Evolutionary conservation across 495 filamentous ascomycete genomes (phyloP), one percentile per base, ranked within the genome.

Genomic region (Copromyces sp.): DNA sequence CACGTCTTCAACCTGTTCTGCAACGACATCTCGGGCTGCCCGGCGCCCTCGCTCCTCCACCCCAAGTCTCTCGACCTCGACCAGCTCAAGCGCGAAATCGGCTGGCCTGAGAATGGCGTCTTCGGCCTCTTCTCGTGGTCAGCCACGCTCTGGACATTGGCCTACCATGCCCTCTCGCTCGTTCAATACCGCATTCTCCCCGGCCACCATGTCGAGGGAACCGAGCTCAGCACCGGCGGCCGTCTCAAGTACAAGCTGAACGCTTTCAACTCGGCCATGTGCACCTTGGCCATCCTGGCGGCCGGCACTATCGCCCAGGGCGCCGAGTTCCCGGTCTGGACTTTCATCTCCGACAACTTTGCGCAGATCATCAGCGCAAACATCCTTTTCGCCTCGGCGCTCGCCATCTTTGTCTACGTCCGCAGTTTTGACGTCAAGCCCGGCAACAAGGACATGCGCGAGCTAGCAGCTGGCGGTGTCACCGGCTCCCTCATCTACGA

Each of bases 21-120:
- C 86, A 98, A 97, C 79, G 95, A 97, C 78, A 81, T 94, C 73
- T 89, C 93, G 38, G 95, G 96, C 70, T 98, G 96, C 76, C 96
- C 95, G 14, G 89, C 92, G 8, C 93, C 94, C 9, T 94, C 91
- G n/a, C 84, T 95, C 37, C 87, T 97, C 68, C 85, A 87, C 70
- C 94, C 94, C 40, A 90, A 87, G 61, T 89, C 88, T 32, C 83
- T 97, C 41, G 87, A 87, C 42, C 83, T 94, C 69, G 87, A 90
- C 16, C 84, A 87, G 76, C 82, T 97, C 77, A 95, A 94, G 80
- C 72, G 82, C 47, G 94, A 97, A 75, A 84, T 90, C 29, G 92
- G 91, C 72, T 97, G 94, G 94, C 91, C 92, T 0, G 80, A 87
- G 69, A 81, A 89, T 72, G 92, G 91, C 11, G 73, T 92, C 38